Evolutionary conservation across 1,284 basidiomycete genomes (phyloP).

Genomic region (Vanrija sp.): DNA sequence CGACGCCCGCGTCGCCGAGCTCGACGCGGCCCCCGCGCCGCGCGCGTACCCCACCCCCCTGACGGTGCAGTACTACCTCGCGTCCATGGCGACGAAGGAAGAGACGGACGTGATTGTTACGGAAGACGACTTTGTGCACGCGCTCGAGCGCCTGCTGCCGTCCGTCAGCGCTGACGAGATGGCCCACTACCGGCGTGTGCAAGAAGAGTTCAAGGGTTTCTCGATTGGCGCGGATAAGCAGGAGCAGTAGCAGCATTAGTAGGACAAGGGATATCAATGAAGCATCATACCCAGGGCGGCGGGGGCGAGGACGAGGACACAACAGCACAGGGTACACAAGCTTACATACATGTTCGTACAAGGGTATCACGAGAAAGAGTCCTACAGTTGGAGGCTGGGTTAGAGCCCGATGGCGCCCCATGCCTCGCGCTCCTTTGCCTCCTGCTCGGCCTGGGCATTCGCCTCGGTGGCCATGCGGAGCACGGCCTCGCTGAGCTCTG

Average conservation of each 20-base stretch:
- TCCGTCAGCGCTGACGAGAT: slow-evolving; percentile 87
- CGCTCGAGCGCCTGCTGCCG: slow-evolving; percentile 72
- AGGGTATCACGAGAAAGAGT: background rate
- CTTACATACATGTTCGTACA: too few species aligned
- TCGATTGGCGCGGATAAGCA: slow-evolving; percentile 18
- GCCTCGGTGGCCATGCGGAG: slow-evolving; percentile 15
- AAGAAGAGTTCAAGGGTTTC: slow-evolving; percentile 59
- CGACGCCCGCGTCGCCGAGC: slow-evolving; percentile 65
- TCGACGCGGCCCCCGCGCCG: slow-evolving; percentile 21
- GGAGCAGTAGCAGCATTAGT: background rate
- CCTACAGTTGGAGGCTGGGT: background rate
- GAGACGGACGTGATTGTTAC: slow-evolving; percentile 74
- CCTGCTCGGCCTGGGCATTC: background rate
- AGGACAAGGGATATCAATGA: background rate
- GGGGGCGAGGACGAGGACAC: too few species aligned
- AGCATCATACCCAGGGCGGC: background rate
- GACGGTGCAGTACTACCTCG: slow-evolving; percentile 88
- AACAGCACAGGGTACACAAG: background rate
- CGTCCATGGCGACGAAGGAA: slow-evolving; percentile 69
- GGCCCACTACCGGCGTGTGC: slow-evolving; percentile 75
- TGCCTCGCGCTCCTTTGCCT: slow-evolving; percentile 8
- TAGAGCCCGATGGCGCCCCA: slow-evolving; percentile 7
- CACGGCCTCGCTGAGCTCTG: slow-evolving; percentile 11
- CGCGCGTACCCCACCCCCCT: slow-evolving; percentile 67
- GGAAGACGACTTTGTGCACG: slow-evolving; percentile 69